Conservation (phyloP, 2,329 filamentous ascomycete species). For the Trichoderma harzianum region DNA sequence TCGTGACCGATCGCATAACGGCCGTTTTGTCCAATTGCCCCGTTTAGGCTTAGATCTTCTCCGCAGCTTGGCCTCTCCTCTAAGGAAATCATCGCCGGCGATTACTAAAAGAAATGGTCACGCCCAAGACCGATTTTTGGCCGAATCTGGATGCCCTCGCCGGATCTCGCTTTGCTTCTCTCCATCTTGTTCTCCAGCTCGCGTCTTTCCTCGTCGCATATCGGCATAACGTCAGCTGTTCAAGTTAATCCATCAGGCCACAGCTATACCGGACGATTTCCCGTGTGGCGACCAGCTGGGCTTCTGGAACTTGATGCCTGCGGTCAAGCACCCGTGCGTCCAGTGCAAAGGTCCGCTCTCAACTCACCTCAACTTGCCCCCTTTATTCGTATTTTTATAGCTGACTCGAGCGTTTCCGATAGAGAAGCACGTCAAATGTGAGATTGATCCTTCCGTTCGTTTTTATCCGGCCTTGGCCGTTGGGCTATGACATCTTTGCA, state of each 20-base stretch:
- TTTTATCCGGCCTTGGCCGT: background rate
- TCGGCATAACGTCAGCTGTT: background rate
- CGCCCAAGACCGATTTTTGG: slow-evolving; percentile 9
- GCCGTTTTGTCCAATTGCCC: background rate
- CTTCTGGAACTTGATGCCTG: slow-evolving; percentile 27
- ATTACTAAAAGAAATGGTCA: slow-evolving; percentile 10
- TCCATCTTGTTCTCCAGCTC: background rate
- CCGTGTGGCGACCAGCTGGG: background rate
- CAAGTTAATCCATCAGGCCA: background rate
- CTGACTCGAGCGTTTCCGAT: background rate
- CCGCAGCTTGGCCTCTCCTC: background rate
- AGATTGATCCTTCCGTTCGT: slow-evolving; percentile 11
- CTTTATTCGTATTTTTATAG: background rate
- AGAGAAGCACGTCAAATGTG: slow-evolving; percentile 39
- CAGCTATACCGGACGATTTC: background rate
- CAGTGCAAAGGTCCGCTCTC: slow-evolving; percentile 34
- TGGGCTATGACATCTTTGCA: background rate
- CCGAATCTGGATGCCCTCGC: slow-evolving; percentile 10
- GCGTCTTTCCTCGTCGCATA: background rate
- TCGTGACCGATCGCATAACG: background rate
- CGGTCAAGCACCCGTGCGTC: slow-evolving; percentile 33
- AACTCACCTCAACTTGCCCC: background rate
- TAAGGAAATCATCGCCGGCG: slow-evolving; percentile 9
- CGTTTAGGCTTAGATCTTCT: slow-evolving; percentile 5
- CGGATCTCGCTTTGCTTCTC: background rate